These are phyloP conservation scores for Blastobotrys muscicola DNA, from an alignment of 805 yeast species.

Conservation along the genomic window DNA sequence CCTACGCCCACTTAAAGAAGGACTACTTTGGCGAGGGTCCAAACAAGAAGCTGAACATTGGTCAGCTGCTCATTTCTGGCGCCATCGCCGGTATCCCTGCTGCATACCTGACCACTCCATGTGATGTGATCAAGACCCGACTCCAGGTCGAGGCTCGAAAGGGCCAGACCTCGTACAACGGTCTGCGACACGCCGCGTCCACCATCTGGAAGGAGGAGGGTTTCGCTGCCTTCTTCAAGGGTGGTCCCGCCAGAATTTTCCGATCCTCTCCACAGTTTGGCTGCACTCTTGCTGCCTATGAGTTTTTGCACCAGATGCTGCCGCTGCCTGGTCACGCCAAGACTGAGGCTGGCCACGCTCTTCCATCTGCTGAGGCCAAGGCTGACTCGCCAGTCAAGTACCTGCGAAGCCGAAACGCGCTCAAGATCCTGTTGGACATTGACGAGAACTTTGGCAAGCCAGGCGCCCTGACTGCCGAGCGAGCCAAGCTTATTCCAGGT, in stretches of 20 bases:
- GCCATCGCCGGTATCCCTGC: conserved; percentile 98
- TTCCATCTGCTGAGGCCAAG: conserved; percentile 26
- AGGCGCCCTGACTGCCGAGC: conserved; percentile 19
- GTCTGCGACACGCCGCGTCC: conserved; percentile 66
- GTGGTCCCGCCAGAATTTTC: conserved; percentile 88
- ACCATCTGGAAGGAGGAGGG: conserved; percentile 80
- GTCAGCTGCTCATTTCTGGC: conserved; percentile 82
- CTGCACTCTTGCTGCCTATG: conserved; percentile 95
- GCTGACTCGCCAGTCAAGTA: conserved; percentile 27
- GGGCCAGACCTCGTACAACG: conserved; percentile 69
- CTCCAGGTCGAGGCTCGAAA: conserved; percentile 72
- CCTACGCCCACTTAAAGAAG: conserved; percentile 87
- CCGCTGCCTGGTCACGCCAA: conserved; percentile 45
- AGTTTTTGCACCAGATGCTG: conserved; percentile 67
- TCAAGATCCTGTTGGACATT: conserved; percentile 34
- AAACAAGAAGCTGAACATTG: conserved; percentile 55
- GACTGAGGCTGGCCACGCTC: conserved; percentile 36
- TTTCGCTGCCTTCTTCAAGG: conserved; percentile 80
- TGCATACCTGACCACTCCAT: conserved; percentile 92
- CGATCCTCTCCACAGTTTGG: conserved; percentile 98
- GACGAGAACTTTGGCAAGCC: conserved; percentile 38
- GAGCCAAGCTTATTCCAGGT: conserved; percentile 16
- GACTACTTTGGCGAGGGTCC: conserved; percentile 79
- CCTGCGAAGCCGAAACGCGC: conserved; percentile 33
- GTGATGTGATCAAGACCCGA: conserved; percentile 93